phyloP scores from a whole-genome alignment of 805 yeast genomes.

The Saturnispora silvae region DNA sequence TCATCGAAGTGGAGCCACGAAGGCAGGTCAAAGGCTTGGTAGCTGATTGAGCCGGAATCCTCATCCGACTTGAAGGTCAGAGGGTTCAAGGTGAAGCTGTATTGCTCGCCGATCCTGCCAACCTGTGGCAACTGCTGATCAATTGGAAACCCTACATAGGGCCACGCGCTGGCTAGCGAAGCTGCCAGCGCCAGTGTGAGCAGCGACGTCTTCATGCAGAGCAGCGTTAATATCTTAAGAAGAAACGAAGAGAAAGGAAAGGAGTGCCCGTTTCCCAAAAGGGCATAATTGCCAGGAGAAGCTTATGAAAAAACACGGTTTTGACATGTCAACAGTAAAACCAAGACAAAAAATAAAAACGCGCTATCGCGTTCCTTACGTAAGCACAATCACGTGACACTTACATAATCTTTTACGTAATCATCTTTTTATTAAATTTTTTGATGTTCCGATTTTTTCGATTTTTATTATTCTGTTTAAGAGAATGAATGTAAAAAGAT shows the following conservation, averaged over 20 bases:
- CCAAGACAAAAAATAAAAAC: neutral
- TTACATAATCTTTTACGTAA: neutral
- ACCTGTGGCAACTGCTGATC: constrained; percentile 78
- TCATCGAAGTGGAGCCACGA: constrained; percentile 71
- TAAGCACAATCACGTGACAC: neutral
- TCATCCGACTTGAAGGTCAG: constrained; percentile 51
- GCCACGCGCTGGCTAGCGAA: constrained; percentile 27
- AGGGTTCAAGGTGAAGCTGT: constrained; percentile 55
- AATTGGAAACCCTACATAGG: constrained; percentile 66
- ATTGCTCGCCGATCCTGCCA: constrained; percentile 57
- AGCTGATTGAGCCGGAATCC: constrained; percentile 35
- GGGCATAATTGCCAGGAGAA: neutral
- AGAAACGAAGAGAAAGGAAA: neutral
- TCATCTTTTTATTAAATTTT: neutral
- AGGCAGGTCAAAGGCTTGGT: constrained; percentile 54
- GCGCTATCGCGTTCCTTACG: neutral
- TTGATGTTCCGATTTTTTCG: too few species aligned
- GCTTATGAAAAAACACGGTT: too few species aligned
- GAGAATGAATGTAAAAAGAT: too few species aligned
- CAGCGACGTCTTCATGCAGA: neutral
- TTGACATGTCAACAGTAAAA: too few species aligned
- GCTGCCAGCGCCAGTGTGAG: constrained; percentile 1
- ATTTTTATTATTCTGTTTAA: too few species aligned
- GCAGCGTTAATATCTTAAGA: neutral
- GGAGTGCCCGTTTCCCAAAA: neutral